phyloP scores from a whole-genome alignment of 1,139 yeast genomes.

The Candida smagusa region DNA sequence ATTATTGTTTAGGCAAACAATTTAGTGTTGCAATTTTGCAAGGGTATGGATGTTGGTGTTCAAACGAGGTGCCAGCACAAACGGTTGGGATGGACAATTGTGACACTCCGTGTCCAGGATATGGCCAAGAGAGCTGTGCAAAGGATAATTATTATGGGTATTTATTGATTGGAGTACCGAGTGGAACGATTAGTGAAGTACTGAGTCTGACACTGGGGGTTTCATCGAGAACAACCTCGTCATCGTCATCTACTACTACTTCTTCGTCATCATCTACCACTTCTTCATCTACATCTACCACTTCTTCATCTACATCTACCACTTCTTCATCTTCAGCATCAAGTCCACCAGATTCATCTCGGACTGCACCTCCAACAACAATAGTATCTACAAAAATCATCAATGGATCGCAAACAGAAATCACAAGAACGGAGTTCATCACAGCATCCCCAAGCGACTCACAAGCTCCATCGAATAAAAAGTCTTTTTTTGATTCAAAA shows the following conservation, averaged over 20 bases:
- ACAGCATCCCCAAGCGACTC: slow-evolving; percentile 14
- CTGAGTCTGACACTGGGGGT: slow-evolving; percentile 4
- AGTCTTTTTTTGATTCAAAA: slow-evolving; percentile 48
- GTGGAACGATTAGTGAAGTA: slow-evolving; percentile 8
- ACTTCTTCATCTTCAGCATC: slow-evolving; percentile 4
- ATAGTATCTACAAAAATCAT: slow-evolving; percentile 25
- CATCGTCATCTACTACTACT: neutral
- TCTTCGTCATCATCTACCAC: slow-evolving; percentile 15
- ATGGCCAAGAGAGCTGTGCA: slow-evolving; percentile 32
- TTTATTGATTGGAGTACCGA: slow-evolving; percentile 23
- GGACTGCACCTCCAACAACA: slow-evolving; percentile 18
- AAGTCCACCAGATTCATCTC: slow-evolving; percentile 7
- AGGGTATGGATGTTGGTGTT: slow-evolving; percentile 57
- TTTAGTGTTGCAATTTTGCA: slow-evolving; percentile 56
- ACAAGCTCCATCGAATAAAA: slow-evolving; percentile 7
- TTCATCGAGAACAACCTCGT: neutral
- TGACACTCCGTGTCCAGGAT: slow-evolving; percentile 51
- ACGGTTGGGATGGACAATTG: slow-evolving; percentile 38
- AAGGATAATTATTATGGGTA: slow-evolving; percentile 33
- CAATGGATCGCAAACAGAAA: slow-evolving; percentile 19
- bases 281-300: neutral
- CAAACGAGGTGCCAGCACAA: slow-evolving; percentile 47
- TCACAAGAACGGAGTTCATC: slow-evolving; percentile 20
- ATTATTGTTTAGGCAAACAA: slow-evolving; percentile 41
- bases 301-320: slow-evolving; percentile 15